Base-by-base conservation (phyloP, 805 yeast genomes). In the Yarrowia yakushimensis region DNA sequence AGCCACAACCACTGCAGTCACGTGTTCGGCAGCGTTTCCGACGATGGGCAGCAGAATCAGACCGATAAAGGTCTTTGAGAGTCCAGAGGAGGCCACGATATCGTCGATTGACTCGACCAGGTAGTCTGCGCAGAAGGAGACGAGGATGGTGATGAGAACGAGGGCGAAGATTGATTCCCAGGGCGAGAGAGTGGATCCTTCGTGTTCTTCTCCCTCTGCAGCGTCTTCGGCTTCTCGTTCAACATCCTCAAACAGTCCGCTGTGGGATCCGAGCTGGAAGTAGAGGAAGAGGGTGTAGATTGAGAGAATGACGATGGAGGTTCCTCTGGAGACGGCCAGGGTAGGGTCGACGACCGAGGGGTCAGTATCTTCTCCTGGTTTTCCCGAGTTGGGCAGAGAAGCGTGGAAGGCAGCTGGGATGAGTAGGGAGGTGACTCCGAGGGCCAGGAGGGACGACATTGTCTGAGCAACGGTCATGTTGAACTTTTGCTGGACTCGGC, bases 11-110 rank as follows among this genome's bases (percentile, higher is more conserved):
- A 94, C 87, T 3, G 98, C 97, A 18, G 99, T 94, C 60, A 90
- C 98, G 74, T 94, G 99, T 75, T 94, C 99, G 12, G 98, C 98
- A 2, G 99, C 99, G 70, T 94, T 94, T 63, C 98, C 99, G 27
- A 94, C 98, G 66, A 94, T 93, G 41, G 99, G 99, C 66, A 94
- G 87, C 48, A 94, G 84, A 68, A 94, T 87, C 67, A 94, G 79
- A 73, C 98, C 98, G 70, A 94, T 90, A 70, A 94, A 94, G 0
- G 98, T 91, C 81, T 93, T 92, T 45, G 97, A 88, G 62, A 94
- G 79, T 3, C 97, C 97, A 2, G 96, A 84, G 30, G 84, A 77
- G 64, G 79, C 88, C 36, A 94, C 98, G 66, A 93, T 84, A 63
- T 83, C 87, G 75, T 94, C 98, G 69, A 94, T 94, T 22, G 97